Conservation (phyloP, 1,284 basidiomycete species). For the Leccinum solheimii region DNA sequence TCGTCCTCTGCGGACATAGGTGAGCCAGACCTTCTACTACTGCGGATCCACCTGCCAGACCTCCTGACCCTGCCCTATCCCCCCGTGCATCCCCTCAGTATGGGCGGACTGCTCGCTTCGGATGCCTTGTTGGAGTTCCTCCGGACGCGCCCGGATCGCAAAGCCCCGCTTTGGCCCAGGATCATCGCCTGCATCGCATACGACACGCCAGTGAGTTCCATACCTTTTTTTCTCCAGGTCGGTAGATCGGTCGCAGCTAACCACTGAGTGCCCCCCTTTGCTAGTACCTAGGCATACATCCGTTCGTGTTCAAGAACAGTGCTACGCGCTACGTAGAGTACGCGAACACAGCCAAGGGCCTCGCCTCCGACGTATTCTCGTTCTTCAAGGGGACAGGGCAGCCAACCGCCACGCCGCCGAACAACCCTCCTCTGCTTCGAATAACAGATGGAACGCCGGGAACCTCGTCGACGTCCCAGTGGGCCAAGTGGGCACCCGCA, state of each 20-base stretch:
- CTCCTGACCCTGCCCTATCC: background rate
- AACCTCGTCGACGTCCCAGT: constrained; percentile 34
- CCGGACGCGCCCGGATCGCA: constrained; percentile 56
- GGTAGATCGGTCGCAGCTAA: background rate
- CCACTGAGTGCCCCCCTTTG: background rate
- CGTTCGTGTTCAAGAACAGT: constrained; percentile 82
- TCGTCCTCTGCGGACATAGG: constrained; percentile 93
- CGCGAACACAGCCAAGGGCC: constrained; percentile 64
- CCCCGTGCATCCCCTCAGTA: constrained; percentile 47
- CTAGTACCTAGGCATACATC: constrained; percentile 86
- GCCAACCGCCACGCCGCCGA: constrained; percentile 27
- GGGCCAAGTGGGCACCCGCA: constrained; percentile 65
- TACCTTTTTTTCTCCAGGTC: background rate
- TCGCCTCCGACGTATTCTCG: constrained; percentile 54
- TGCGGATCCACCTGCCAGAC: background rate
- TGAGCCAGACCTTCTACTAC: constrained; percentile 33
- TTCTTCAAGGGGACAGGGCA: constrained; percentile 48
- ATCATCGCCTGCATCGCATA: constrained; percentile 83
- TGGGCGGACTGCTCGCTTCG: constrained; percentile 88
- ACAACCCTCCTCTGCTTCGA: constrained; percentile 27
- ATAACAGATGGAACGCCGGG: constrained; percentile 31
- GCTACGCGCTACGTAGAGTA: constrained; percentile 78
- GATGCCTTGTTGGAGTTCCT: constrained; percentile 81
- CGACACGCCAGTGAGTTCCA: constrained; percentile 81
- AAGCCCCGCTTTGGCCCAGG: constrained; percentile 78